Evolutionary conservation across 2,329 filamentous ascomycete genomes (phyloP), one percentile per base, ranked within the genome.

Genomic region (Claviceps sp.): DNA sequence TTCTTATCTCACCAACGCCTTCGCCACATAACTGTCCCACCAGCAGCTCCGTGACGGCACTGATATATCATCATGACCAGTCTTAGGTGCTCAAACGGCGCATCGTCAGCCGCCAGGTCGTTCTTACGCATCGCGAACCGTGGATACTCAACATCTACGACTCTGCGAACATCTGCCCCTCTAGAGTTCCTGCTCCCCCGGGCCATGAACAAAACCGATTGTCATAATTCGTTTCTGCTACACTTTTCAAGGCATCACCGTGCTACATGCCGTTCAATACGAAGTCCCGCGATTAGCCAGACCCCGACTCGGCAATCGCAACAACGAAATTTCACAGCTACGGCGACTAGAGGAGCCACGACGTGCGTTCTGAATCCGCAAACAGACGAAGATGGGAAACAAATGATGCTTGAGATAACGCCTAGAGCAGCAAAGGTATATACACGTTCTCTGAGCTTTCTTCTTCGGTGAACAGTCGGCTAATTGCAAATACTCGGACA

Each of bases 321-420:
- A 4, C 57, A 40, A 46, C 56, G 63, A 49, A 41, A 51, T 14
- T 77, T 78, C 52, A 65, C 68, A 26, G 63, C 65, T 20, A 69
- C 73, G 2, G 38, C 62, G 0, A 22, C 60, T 6, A 62, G 62
- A 48, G 57, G 60, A 30, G 69, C 67, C 54, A 83, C 80, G 0
- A 65, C 68, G 34, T 74, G 74, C 43, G 68, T 81, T 4, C 67
- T 74, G 57, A 95, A 97, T 64, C 87, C 89, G 0, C 81, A 84
- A 58, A 77, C 76, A 52, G 87, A 93, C 64, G 87, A 94, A 36
- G 81, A 90, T 52, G 91, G 91, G 26, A 84, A 88, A n/a, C 79
- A 84, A 20, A 89, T 95, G 82, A 72, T 73, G 59, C 76, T 98
- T 24, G 84, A 85, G 51, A 95, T 97, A 55, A 94, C 89, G 0